Percentiles rank a stretch among this genome's conserved stretches.
phyloP scores from a whole-genome alignment of 106 monocot species.

The Allium sativum region DNA sequence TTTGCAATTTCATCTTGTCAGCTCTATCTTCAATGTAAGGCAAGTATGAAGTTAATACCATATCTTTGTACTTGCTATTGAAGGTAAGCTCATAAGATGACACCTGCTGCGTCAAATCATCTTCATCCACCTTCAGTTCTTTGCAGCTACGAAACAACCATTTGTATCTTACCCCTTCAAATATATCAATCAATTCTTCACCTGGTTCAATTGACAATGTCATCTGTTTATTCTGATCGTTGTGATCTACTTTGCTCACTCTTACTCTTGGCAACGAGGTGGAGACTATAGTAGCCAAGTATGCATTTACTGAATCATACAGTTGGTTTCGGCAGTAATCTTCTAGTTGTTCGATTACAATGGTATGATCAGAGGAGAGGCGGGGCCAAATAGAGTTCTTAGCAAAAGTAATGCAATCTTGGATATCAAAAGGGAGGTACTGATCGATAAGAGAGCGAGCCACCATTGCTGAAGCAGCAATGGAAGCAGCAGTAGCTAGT shows the following conservation, averaged over 20 bases:
- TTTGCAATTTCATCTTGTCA: conserved; percentile 7
- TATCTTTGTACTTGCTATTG: conserved; percentile 23
- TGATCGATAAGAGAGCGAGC: conserved; percentile 19
- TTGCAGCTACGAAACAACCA: conserved; percentile 14
- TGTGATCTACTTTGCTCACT: conserved; percentile 11
- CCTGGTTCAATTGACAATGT: conserved; percentile 15
- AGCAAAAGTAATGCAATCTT: conserved; percentile 6
- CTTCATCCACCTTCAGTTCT: not conserved
- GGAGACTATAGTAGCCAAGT: conserved; percentile 16
- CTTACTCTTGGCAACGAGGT: conserved; percentile 8
- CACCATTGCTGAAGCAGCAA: conserved; percentile 19
- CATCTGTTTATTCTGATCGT: conserved; percentile 1
- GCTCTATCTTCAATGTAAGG: conserved; percentile 13
- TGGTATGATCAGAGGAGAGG: conserved; percentile 11
- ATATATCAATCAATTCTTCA: conserved; percentile 27
- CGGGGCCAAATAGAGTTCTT: not conserved
- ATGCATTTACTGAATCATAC: conserved; percentile 11
- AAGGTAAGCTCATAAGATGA: conserved; percentile 23
- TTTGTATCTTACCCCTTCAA: conserved; percentile 18
- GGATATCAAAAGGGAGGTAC: conserved; percentile 20
- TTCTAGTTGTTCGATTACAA: conserved; percentile 24
- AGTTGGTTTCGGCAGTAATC: conserved; percentile 16
- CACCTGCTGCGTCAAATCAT: not conserved
- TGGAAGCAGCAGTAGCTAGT: conserved; percentile 18
- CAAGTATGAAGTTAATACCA: conserved; percentile 12